A percentile compares a stretch with the other conserved stretches of the same genome.
These are phyloP conservation scores for Calocybe indica DNA, from an alignment of 768 basidiomycete species.

Conservation along the genomic window DNA sequence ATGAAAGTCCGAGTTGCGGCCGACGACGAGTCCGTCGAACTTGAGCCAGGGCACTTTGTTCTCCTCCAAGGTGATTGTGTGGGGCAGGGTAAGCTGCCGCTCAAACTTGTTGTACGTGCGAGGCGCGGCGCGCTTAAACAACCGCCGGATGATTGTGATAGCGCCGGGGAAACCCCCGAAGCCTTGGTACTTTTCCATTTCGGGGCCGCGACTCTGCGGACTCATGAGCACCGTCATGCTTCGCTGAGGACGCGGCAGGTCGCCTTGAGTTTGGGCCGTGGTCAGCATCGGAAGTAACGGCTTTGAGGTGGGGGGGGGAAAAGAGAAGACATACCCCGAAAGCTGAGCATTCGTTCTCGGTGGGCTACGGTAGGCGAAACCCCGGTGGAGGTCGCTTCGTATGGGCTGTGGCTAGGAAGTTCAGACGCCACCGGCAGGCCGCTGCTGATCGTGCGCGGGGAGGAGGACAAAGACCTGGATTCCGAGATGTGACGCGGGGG, in stretches of 20 bases:
- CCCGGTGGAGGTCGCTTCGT: constrained; percentile 5
- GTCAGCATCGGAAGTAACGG: not conserved
- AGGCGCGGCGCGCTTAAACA: constrained; percentile 38
- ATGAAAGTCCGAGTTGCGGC: constrained; percentile 54
- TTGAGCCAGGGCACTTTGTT: constrained; percentile 30
- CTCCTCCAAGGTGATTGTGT: constrained; percentile 36
- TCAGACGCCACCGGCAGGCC: constrained; percentile 15
- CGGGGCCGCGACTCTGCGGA: constrained; percentile 4
- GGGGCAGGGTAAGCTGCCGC: constrained; percentile 46
- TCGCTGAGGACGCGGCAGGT: constrained; percentile 23
- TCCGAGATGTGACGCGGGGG: constrained; percentile 12
- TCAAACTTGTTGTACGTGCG: constrained; percentile 35
- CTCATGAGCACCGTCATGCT: constrained; percentile 24
- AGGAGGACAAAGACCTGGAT: constrained; percentile 24
- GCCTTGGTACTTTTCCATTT: constrained; percentile 28
- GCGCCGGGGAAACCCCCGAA: constrained; percentile 47
- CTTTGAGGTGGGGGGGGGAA: not conserved
- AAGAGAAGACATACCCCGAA: constrained; percentile 6
- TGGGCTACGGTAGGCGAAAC: constrained; percentile 7
- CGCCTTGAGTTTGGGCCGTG: constrained; percentile 5
- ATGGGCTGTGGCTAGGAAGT: not conserved
- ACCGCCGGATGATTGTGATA: constrained; percentile 25
- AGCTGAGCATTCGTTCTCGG: constrained; percentile 7
- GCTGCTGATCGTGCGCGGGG: constrained; percentile 21
- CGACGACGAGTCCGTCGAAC: constrained; percentile 39